phyloP scores from a whole-genome alignment of 2,329 filamentous ascomycete species.

The Colletotrichum spinosum region DNA sequence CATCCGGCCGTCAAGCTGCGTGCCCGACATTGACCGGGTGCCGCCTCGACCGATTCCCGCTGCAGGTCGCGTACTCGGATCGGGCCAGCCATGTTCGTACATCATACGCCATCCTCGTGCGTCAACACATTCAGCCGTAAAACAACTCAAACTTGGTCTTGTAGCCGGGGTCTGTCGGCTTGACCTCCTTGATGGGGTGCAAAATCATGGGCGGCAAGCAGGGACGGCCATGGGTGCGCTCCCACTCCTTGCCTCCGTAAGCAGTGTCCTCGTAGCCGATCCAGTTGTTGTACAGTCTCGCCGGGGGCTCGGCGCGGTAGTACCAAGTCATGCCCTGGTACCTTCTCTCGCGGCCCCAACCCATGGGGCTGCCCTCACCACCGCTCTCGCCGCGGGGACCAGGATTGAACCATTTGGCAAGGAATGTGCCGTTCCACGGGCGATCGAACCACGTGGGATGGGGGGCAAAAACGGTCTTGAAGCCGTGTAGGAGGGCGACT shows the following conservation, averaged over 20 bases:
- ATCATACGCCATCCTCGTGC: constrained; percentile 33
- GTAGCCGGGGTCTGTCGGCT: constrained; percentile 59
- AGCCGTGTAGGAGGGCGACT: constrained; percentile 78
- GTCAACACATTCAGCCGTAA: constrained; percentile 47
- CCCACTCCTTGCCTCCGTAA: constrained; percentile 67
- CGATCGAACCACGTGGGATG: constrained; percentile 85
- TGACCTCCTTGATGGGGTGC: constrained; percentile 70
- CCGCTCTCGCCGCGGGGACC: constrained; percentile 66
- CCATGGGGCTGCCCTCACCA: constrained; percentile 67
- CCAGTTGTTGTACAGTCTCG: constrained; percentile 72
- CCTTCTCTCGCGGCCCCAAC: constrained; percentile 68
- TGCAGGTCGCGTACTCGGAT: no score
- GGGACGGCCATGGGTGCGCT: constrained; percentile 64
- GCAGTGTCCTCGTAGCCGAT: constrained; percentile 69
- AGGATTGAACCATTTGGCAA: constrained; percentile 71
- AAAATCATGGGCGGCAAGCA: constrained; percentile 70
- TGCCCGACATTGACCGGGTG: no score
- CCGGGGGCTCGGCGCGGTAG: constrained; percentile 67
- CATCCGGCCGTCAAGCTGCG: background rate
- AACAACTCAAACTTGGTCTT: constrained; percentile 51
- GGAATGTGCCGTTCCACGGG: constrained; percentile 69
- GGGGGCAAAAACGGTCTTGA: constrained; percentile 82
- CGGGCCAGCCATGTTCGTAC: constrained; percentile 21
- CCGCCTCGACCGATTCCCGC: no score
- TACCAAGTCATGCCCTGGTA: constrained; percentile 72